These are phyloP conservation scores for Achaetomiella virescens DNA, from an alignment of 495 filamentous ascomycete genomes.

Conservation along the genomic window DNA sequence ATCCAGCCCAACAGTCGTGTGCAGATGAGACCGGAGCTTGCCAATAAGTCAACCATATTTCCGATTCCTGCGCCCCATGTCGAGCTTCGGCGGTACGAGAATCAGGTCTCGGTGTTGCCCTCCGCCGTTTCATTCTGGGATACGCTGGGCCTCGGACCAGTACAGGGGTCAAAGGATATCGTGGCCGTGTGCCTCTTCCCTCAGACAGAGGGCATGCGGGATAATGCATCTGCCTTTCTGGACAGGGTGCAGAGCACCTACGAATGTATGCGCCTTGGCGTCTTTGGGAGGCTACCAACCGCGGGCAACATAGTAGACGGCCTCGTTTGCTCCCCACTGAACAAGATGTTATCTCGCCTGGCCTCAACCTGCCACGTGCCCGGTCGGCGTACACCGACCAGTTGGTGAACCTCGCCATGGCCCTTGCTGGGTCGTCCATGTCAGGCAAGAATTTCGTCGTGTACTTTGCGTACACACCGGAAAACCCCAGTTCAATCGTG, in stretches of 20 bases:
- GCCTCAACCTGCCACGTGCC: constrained; percentile 19
- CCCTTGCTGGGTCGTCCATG: constrained; percentile 27
- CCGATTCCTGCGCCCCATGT: constrained; percentile 59
- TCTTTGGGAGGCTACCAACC: constrained; percentile 52
- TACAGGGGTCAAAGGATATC: constrained; percentile 72
- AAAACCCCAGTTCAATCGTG: constrained; percentile 56
- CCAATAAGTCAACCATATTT: constrained; percentile 37
- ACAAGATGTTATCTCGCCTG: constrained; percentile 28
- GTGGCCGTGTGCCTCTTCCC: constrained; percentile 77
- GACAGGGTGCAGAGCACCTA: constrained; percentile 67
- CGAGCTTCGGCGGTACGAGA: constrained; percentile 69
- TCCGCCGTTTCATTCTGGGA: constrained; percentile 87
- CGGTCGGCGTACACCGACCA: constrained; percentile 24
- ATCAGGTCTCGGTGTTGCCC: constrained; percentile 68
- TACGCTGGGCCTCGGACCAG: constrained; percentile 73
- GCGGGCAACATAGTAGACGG: constrained; percentile 51
- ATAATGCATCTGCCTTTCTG: constrained; percentile 62
- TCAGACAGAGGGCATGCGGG: constrained; percentile 46
- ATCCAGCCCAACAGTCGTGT: constrained; percentile 39
- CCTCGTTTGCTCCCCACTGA: constrained; percentile 49
- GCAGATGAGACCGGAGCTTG: constrained; percentile 39
- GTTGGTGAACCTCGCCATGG: constrained; percentile 32
- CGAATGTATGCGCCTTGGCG: constrained; percentile 72
- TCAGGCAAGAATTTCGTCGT: constrained; percentile 62
- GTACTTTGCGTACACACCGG: constrained; percentile 78